Conservation (phyloP, 192 early-diverging fungal species). For the Pilobolus umbonatus region DNA sequence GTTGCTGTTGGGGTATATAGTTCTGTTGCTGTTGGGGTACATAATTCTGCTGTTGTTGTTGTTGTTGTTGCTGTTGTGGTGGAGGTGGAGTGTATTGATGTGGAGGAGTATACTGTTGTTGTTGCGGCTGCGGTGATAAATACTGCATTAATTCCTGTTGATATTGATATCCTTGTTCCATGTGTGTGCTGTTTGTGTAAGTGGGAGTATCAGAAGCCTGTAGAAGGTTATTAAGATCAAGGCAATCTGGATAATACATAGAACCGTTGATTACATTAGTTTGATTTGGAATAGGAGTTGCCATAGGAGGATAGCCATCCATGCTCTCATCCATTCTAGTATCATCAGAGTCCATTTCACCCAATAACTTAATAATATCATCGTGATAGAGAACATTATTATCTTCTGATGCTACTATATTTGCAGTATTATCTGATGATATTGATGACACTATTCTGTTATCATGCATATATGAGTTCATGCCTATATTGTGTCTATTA, state of each 20-base stretch:
- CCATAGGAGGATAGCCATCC: background rate
- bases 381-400: no score
- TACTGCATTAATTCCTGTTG: constrained; percentile 1
- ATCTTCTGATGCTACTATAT: no score
- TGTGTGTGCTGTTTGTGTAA: background rate
- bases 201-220: background rate
- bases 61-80: constrained; percentile 9
- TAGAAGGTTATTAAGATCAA: background rate
- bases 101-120: background rate
- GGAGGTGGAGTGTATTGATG: background rate
- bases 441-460: no score
- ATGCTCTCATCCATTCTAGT: background rate
- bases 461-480: no score
- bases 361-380: background rate
- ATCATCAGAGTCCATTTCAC: background rate
- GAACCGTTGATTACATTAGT: background rate
- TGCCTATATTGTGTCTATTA: no score
- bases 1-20: background rate
- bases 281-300: background rate
- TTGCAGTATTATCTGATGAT: no score
- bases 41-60: background rate
- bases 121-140: background rate
- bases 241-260: background rate
- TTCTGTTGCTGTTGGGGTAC: background rate
- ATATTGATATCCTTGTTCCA: background rate